Conservation (phyloP, 2,329 filamentous ascomycete species). For the Nigrograna mackinnonii region DNA sequence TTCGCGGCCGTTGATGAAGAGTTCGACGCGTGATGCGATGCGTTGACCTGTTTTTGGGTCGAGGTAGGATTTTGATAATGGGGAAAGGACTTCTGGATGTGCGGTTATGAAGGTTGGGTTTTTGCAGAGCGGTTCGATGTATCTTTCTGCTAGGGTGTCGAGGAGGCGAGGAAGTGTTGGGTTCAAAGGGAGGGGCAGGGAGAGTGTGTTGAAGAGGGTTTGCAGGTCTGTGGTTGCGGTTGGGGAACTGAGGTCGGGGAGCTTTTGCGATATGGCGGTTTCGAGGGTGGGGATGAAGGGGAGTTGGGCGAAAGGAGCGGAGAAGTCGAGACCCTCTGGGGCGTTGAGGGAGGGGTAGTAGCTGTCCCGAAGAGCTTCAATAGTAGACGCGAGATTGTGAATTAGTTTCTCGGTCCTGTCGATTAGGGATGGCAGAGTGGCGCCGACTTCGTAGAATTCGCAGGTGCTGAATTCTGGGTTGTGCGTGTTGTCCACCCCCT, state of each 20-base stretch:
- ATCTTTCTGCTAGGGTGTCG: conserved; percentile 75
- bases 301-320: conserved; percentile 63
- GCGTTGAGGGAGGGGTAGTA: conserved; percentile 36
- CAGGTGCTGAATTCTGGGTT: conserved; percentile 98
- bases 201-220: conserved; percentile 55
- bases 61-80: conserved; percentile 83
- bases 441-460: conserved; percentile 92
- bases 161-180: conserved; percentile 71
- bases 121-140: conserved; percentile 77
- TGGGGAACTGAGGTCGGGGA: conserved; percentile 59
- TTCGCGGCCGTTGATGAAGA: conserved; percentile 80
- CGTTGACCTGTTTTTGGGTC: conserved; percentile 69
- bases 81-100: conserved; percentile 88
- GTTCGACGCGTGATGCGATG: conserved; percentile 80
- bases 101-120: conserved; percentile 83
- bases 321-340: conserved; percentile 60
- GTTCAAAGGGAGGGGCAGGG: conserved; percentile 53
- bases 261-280: conserved; percentile 61
- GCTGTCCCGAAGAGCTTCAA: conserved; percentile 49
- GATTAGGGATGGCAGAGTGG: conserved; percentile 76
- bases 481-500: conserved; percentile 73
- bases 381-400: conserved; percentile 28
- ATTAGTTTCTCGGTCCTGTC: conserved; percentile 74
- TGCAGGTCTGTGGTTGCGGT: conserved; percentile 64
- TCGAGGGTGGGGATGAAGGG: conserved; percentile 85